Evolutionary conservation across 1,284 basidiomycete genomes (phyloP), one percentile per base, ranked within the genome.

Genomic region (Irpex sp.): DNA sequence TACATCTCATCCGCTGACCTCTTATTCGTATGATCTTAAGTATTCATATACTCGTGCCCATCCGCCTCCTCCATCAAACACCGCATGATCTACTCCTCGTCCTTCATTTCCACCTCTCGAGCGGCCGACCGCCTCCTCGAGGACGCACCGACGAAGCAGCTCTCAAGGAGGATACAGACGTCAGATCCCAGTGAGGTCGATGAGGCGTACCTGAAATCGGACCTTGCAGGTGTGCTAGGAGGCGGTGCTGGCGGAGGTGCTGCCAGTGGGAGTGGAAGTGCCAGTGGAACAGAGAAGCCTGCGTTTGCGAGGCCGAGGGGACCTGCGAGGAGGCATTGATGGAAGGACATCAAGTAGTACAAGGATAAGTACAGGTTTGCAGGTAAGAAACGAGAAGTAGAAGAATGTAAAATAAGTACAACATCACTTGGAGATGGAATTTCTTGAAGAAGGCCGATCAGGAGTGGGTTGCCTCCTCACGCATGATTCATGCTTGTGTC

Each of bases 11-110:
- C 21, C 19, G 11, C 13, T 9, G 0, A 19, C 13, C 3, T 26
- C 5, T 6, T 26, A 4, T 26, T 8, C 49, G 0, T 34, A 34
- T 34, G 5, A 34, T 19, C 5, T 9, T 66, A 2, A 93, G 88
- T 92, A 48, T 94, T 94, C 75, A 91, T 96, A 64, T 97, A 97
- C 76, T 91, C 90, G 40, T 96, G 94, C 74, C 94, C 94, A 0
- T 83, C 87, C 1, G 73, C 77, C 9, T 93, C 91, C 1, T 89
- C 92, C 1, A 83, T 96, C 75, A 93, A 92, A 72, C 82, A 87
- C 67, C 85, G 94, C 59, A 94, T 97, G 92, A 73, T 96, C 47
- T 96, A 95, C 75, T 92, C 93, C 0, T 89, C 89, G 0, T 87
- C 86, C 11, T 83, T 85, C 4, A 70, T 81, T 7, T 75, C 83